A percentile compares a stretch with the other conserved stretches of the same genome.
Evolutionary conservation across 108 stramenopile species (phyloP).

Genomic region (Ochromonas danica): DNA sequence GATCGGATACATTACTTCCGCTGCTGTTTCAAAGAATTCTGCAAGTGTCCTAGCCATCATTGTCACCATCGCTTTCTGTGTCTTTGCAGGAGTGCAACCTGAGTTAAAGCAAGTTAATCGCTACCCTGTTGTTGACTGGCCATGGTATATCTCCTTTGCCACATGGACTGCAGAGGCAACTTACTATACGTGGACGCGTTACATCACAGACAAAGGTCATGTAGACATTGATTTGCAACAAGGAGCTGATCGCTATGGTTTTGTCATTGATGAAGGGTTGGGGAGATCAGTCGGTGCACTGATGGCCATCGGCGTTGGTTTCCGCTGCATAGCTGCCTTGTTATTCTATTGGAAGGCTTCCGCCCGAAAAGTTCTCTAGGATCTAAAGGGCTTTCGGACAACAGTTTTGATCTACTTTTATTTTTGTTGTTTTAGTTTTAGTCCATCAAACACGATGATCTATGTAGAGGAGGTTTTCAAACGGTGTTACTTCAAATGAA

Average conservation of each 20-base stretch:
- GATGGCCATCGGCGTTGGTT: background rate
- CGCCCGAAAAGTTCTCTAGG: too few species aligned
- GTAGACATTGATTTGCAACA: background rate
- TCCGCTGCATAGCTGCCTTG: background rate
- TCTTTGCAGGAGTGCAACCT: slow-evolving; percentile 12
- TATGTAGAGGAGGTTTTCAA: too few species aligned
- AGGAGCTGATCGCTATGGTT: background rate
- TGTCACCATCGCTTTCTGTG: background rate
- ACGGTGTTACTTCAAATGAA: too few species aligned
- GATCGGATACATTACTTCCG: slow-evolving; percentile 20
- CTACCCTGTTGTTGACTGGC: slow-evolving; percentile 5
- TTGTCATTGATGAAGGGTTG: background rate
- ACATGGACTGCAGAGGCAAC: slow-evolving; percentile 5
- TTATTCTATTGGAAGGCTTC: too few species aligned
- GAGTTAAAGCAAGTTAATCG: background rate
- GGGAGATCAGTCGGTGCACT: background rate
- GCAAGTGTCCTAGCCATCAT: background rate
- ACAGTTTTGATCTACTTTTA: too few species aligned
- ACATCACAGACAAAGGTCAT: background rate
- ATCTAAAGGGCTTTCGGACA: too few species aligned
- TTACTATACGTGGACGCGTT: slow-evolving; percentile 10
- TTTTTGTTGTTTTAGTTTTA: too few species aligned
- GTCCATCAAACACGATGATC: too few species aligned
- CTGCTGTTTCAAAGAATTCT: too few species aligned
- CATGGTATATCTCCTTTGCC: slow-evolving; percentile 7